A percentile compares a stretch with the other conserved stretches of the same genome.
These are phyloP conservation scores for Pleurotus citrinopileatus DNA, from an alignment of 768 basidiomycete genomes.

Conservation along the genomic window DNA sequence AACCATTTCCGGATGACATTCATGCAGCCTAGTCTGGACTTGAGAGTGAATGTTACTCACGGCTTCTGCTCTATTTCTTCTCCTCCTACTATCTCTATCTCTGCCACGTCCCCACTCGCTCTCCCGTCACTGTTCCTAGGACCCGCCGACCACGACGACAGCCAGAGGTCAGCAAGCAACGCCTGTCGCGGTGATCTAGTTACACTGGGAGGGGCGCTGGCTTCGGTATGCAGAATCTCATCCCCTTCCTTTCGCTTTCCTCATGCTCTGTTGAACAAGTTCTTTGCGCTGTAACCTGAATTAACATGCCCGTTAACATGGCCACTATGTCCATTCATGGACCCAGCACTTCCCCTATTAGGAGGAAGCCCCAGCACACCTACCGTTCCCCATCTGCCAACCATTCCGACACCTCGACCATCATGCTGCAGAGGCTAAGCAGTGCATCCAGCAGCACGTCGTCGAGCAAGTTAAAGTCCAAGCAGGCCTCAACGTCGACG, in stretches of 20 bases:
- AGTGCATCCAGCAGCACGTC: conserved; percentile 1
- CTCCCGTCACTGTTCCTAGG: too few relatives aligned
- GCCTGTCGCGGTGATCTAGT: too few relatives aligned
- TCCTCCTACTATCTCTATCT: not conserved
- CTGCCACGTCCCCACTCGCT: too few relatives aligned
- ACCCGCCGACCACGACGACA: too few relatives aligned
- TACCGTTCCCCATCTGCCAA: conserved; percentile 52
- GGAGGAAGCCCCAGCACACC: conserved; percentile 56
- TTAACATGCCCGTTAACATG: not conserved
- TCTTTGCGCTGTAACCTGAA: not conserved
- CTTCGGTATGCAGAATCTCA: too few relatives aligned
- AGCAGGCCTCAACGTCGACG: conserved; percentile 1
- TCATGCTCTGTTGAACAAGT: not conserved
- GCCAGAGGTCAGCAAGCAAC: too few relatives aligned
- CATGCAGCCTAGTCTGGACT: conserved; percentile 4
- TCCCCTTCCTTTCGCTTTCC: too few relatives aligned
- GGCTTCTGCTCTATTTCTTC: not conserved
- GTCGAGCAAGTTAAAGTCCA: not conserved
- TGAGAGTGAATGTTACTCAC: conserved; percentile 4
- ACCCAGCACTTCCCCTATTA: conserved; percentile 25
- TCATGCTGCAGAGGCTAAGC: conserved; percentile 1
- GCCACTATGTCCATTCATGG: not conserved
- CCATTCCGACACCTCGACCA: not conserved
- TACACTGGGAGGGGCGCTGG: too few relatives aligned
- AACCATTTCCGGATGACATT: conserved; percentile 10